Percentiles rank a stretch among this genome's conserved stretches.
Evolutionary conservation across 345 rosid species (phyloP).

Genomic region (Draba incana): DNA sequence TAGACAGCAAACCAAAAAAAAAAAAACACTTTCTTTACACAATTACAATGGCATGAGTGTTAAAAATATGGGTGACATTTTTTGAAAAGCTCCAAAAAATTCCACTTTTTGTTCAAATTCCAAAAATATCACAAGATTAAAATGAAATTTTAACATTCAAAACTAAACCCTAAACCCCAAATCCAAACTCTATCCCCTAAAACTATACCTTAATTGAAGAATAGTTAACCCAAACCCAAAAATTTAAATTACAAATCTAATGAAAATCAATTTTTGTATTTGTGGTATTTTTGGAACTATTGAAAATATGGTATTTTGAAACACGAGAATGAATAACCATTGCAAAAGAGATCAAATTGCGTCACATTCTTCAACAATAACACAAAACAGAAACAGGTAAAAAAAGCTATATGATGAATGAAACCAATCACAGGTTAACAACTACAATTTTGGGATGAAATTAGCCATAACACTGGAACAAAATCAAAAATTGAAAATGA

Average conservation of each 20-base stretch:
- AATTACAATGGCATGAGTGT: constrained; percentile 19
- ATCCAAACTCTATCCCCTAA: too few species aligned
- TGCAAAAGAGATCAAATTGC: constrained; percentile 26
- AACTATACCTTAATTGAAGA: too few species aligned
- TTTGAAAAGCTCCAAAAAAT: too few species aligned
- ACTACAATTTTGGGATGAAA: neutral
- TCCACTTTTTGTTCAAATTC: too few species aligned
- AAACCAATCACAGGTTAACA: neutral
- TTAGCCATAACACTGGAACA: neutral
- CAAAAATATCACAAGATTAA: too few species aligned
- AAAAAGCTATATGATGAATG: neutral
- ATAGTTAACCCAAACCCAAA: too few species aligned
- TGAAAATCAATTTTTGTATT: too few species aligned
- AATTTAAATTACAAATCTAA: too few species aligned
- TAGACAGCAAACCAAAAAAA: constrained; percentile 11
- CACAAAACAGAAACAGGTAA: neutral
- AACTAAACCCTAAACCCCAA: too few species aligned
- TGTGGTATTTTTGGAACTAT: too few species aligned
- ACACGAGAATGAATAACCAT: constrained; percentile 4
- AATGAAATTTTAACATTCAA: too few species aligned
- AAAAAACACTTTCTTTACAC: neutral
- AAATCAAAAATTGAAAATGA: neutral
- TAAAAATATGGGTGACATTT: neutral
- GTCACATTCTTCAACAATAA: constrained; percentile 24
- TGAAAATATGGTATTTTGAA: neutral